These are phyloP conservation scores for Hemileccinum rubropunctum DNA, from an alignment of 768 basidiomycete genomes.

Conservation along the genomic window DNA sequence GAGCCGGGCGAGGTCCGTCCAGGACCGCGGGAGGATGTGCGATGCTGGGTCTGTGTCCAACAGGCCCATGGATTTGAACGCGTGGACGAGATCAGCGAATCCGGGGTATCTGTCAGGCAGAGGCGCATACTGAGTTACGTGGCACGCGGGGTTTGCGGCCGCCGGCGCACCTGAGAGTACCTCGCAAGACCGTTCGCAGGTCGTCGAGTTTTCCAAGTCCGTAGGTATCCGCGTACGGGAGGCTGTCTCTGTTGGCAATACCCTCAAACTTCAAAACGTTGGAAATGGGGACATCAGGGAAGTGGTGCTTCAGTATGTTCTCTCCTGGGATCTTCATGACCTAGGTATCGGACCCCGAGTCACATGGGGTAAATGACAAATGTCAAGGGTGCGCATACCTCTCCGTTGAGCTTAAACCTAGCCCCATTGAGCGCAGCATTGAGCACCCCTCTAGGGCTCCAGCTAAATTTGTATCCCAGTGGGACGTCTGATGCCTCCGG, in stretches of 20 bases:
- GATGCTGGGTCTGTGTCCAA: conserved; percentile 40
- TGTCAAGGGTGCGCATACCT: conserved; percentile 37
- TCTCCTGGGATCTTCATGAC: conserved; percentile 47
- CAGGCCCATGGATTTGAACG: conserved; percentile 69
- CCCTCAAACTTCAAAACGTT: conserved; percentile 71
- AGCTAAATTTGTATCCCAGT: conserved; percentile 89
- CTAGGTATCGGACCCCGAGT: conserved; percentile 29
- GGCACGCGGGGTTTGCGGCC: not conserved
- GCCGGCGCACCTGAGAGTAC: conserved; percentile 67
- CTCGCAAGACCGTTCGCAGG: conserved; percentile 71
- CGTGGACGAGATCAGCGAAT: conserved; percentile 69
- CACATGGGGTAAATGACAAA: not conserved
- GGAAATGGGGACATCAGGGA: conserved; percentile 66
- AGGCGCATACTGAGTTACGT: not conserved
- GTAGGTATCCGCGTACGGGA: conserved; percentile 69
- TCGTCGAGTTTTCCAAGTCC: conserved; percentile 41
- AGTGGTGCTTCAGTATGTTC: conserved; percentile 53
- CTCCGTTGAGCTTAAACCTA: conserved; percentile 52
- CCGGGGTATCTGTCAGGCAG: conserved; percentile 67
- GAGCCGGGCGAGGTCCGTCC: conserved; percentile 38
- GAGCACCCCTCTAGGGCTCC: conserved; percentile 87
- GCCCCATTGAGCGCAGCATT: conserved; percentile 77
- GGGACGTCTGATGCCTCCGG: conserved; percentile 61
- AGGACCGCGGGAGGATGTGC: conserved; percentile 17
- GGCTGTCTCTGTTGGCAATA: conserved; percentile 79